These are phyloP conservation scores for Penicillium pulvis DNA, from an alignment of 495 filamentous ascomycete species.

Conservation along the genomic window DNA sequence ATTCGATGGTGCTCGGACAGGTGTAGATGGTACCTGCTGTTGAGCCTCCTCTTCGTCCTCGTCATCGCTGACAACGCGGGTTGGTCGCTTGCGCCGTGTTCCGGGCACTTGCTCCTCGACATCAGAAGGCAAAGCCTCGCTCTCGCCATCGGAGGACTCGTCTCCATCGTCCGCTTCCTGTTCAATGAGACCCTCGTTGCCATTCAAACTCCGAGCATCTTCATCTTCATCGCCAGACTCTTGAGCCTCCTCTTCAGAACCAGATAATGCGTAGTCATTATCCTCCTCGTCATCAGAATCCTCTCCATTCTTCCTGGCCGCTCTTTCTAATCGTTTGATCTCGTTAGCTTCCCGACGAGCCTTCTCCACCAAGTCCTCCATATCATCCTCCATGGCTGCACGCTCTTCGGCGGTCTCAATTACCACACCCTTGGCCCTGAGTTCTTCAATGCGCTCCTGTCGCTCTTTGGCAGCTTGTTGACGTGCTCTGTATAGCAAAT, in stretches of 20 bases:
- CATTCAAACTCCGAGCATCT: constrained; percentile 36
- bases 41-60: constrained; percentile 53
- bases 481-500: constrained; percentile 67
- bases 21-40: constrained; percentile 33
- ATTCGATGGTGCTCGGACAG: constrained; percentile 33
- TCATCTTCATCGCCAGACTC: constrained; percentile 32
- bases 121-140: constrained; percentile 25
- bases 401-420: constrained; percentile 87
- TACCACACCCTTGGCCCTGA: constrained; percentile 75
- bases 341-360: constrained; percentile 79
- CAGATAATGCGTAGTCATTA: constrained; percentile 57
- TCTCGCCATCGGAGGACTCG: constrained; percentile 37
- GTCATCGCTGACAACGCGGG: constrained; percentile 51
- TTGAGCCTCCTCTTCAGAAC: constrained; percentile 50
- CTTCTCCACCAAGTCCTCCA: constrained; percentile 85
- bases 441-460: constrained; percentile 73
- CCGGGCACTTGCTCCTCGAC: constrained; percentile 29
- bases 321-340: constrained; percentile 75
- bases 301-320: constrained; percentile 60
- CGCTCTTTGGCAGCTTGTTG: constrained; percentile 79
- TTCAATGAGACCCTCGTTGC: constrained; percentile 37
- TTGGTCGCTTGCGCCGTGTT: constrained; percentile 39
- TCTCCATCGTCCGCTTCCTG: constrained; percentile 44
- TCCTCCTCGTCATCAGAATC: constrained; percentile 59
- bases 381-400: constrained; percentile 72